phyloP scores from a whole-genome alignment of 1,139 yeast genomes.

The Yamadazyma diospyri region DNA sequence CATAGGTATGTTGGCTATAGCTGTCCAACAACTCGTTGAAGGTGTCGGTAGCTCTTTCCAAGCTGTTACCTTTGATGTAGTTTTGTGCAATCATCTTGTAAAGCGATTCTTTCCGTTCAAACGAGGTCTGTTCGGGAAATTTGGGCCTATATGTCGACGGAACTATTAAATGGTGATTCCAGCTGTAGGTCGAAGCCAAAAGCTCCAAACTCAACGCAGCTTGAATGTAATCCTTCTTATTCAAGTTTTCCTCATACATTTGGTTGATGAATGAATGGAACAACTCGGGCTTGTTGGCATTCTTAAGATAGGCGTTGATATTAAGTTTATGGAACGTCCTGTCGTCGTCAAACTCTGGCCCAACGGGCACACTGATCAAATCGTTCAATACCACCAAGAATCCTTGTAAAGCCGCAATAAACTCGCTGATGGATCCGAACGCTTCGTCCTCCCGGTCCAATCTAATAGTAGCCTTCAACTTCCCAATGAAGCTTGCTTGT shows the following conservation, averaged over 20 bases:
- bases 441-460: conserved; percentile 70
- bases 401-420: conserved; percentile 56
- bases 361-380: conserved; percentile 71
- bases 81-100: conserved; percentile 70
- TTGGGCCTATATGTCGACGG: conserved; percentile 63
- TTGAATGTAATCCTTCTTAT: conserved; percentile 66
- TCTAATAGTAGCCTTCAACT: conserved; percentile 49
- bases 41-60: conserved; percentile 74
- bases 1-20: conserved; percentile 70
- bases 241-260: conserved; percentile 63
- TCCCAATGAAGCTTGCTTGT: conserved; percentile 50
- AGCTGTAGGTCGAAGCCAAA: conserved; percentile 70
- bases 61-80: conserved; percentile 67
- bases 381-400: conserved; percentile 67
- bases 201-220: conserved; percentile 81
- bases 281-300: conserved; percentile 76
- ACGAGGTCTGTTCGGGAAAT: conserved; percentile 75
- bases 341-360: conserved; percentile 84
- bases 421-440: conserved; percentile 46
- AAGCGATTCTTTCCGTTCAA: conserved; percentile 75
- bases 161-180: conserved; percentile 62
- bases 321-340: conserved; percentile 77
- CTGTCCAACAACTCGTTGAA: conserved; percentile 76
- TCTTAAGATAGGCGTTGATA: conserved; percentile 72
- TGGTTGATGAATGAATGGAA: conserved; percentile 75